Percentiles rank a stretch among this genome's conserved stretches.
These are phyloP conservation scores for Penicillium nucicola DNA, from an alignment of 495 filamentous ascomycete genomes.

Conservation along the genomic window DNA sequence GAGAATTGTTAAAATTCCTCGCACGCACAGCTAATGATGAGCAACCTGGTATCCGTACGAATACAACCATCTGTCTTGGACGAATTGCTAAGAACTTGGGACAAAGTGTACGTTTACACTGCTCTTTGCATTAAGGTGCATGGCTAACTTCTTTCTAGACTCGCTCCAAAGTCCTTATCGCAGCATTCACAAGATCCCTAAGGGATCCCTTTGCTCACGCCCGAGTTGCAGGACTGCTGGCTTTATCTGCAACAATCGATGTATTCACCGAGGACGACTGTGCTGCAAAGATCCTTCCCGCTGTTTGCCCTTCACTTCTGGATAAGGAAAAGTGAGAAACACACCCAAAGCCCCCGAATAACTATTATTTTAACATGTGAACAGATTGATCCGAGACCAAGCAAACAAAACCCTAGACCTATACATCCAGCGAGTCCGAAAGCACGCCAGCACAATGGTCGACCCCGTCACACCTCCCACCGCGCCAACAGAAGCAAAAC, in stretches of 20 bases:
- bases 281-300: slow-evolving; percentile 75
- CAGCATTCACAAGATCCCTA: slow-evolving; percentile 84
- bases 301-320: slow-evolving; percentile 73
- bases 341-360: neutral
- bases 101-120: slow-evolving; percentile 51
- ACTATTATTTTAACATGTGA: neutral
- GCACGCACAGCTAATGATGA: slow-evolving; percentile 98
- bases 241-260: slow-evolving; percentile 79
- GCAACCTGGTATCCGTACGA: slow-evolving; percentile 94
- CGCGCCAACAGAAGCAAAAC: slow-evolving; percentile 30
- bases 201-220: slow-evolving; percentile 94
- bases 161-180: slow-evolving; percentile 84
- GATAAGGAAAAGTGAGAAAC: slow-evolving; percentile 79
- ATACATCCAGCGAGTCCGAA: slow-evolving; percentile 82
- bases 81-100: slow-evolving; percentile 92
- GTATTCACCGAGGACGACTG: slow-evolving; percentile 89
- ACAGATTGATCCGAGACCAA: slow-evolving; percentile 77
- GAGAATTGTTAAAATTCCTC: slow-evolving; percentile 84
- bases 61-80: slow-evolving; percentile 95
- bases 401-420: slow-evolving; percentile 85
- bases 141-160: slow-evolving; percentile 43
- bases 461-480: slow-evolving; percentile 65
- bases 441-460: slow-evolving; percentile 72
- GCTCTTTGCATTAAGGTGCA: neutral
- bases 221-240: slow-evolving; percentile 81